A percentile compares a stretch with the other conserved stretches of the same genome.
Conservation (phyloP, 2,329 filamentous ascomycete species). For the Fusarium sp. region DNA sequence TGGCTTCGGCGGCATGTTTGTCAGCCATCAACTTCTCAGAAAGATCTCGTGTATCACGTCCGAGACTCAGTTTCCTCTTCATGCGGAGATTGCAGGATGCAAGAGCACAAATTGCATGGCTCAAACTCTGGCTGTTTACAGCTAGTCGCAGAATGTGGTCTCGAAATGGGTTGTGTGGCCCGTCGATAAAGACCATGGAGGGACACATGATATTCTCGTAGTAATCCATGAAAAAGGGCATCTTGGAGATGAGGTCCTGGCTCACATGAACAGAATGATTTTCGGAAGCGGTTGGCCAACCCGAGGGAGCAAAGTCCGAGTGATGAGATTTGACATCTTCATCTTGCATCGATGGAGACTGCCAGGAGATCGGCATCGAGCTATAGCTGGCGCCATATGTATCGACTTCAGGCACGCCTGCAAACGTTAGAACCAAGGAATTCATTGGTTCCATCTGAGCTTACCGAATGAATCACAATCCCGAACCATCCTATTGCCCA, state of each 20-base stretch:
- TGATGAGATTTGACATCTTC: slow-evolving; percentile 59
- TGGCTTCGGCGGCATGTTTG: slow-evolving; percentile 57
- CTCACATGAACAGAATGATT: slow-evolving; percentile 62
- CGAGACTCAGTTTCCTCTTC: slow-evolving; percentile 74
- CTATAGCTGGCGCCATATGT: slow-evolving; percentile 62
- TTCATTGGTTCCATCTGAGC: slow-evolving; percentile 49
- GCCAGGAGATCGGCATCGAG: slow-evolving; percentile 61
- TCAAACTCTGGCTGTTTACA: slow-evolving; percentile 81
- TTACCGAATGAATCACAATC: slow-evolving; percentile 68
- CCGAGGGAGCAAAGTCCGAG: slow-evolving; percentile 57
- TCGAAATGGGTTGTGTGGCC: slow-evolving; percentile 85
- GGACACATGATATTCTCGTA: slow-evolving; percentile 93
- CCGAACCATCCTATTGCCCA: slow-evolving; percentile 63
- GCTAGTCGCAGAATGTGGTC: slow-evolving; percentile 84
- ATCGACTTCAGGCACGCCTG: slow-evolving; percentile 64
- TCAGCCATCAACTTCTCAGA: slow-evolving; percentile 60
- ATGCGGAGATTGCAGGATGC: slow-evolving; percentile 91
- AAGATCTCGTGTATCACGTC: slow-evolving; percentile 64
- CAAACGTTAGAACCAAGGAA: slow-evolving; percentile 52
- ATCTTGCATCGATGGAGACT: slow-evolving; percentile 52
- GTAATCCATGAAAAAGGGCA: slow-evolving; percentile 91
- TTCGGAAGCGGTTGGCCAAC: slow-evolving; percentile 60
- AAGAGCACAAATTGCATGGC: slow-evolving; percentile 90
- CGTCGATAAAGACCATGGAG: slow-evolving; percentile 91
- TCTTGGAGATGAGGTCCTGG: slow-evolving; percentile 76